These are phyloP conservation scores for Cercophora samala DNA, from an alignment of 495 filamentous ascomycete genomes.

Conservation along the genomic window DNA sequence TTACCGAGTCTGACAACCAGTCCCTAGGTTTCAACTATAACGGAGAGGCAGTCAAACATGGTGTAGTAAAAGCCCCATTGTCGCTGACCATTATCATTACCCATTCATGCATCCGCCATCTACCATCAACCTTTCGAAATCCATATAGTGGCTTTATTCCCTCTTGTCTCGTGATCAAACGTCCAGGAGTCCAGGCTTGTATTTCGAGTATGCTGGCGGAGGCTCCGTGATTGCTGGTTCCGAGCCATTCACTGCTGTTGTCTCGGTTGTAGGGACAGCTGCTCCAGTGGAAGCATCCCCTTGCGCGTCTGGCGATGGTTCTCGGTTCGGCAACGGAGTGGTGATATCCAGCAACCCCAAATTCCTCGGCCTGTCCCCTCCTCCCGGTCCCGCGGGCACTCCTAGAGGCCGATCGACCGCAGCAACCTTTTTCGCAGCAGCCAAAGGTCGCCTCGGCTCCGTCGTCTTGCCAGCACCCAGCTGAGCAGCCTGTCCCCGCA, in stretches of 20 bases:
- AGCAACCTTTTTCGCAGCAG: neutral
- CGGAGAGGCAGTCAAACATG: too few species aligned
- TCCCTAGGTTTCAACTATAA: too few species aligned
- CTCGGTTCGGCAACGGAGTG: neutral
- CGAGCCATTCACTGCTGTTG: neutral
- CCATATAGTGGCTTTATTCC: too few species aligned
- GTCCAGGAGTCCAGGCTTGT: neutral
- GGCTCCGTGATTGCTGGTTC: neutral
- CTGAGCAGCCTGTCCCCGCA: neutral
- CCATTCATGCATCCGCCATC: too few species aligned
- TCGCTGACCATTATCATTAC: too few species aligned
- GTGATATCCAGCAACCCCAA: neutral
- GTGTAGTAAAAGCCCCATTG: too few species aligned
- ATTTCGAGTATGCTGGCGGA: neutral
- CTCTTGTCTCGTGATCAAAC: neutral
- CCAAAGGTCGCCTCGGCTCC: neutral
- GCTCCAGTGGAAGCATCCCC: neutral
- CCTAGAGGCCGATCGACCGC: neutral
- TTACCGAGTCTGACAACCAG: too few species aligned
- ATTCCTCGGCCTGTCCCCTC: neutral
- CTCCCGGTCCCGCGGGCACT: neutral
- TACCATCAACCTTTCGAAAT: too few species aligned
- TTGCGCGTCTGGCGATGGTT: neutral
- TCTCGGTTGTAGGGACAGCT: neutral
- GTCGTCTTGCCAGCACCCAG: neutral